Evolutionary conservation across 768 basidiomycete genomes (phyloP).

Genomic region (Russula emetica): DNA sequence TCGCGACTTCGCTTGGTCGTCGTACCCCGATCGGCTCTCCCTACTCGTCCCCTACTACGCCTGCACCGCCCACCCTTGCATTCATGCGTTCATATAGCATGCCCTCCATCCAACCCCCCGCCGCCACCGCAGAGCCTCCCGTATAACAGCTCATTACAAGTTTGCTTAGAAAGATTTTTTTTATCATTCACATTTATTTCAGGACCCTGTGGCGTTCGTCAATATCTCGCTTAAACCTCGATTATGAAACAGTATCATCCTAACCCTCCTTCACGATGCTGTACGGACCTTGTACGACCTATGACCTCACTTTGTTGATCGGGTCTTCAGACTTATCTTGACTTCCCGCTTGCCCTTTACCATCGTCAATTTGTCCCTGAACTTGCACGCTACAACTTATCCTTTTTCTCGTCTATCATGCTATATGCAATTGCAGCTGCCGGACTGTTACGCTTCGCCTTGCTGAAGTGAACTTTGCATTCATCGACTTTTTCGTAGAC

Average conservation of each 20-base stretch:
- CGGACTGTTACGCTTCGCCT: slow-evolving; percentile 1
- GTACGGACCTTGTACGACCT: slow-evolving; percentile 19
- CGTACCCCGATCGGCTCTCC: slow-evolving; percentile 25
- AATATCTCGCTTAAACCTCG: slow-evolving; percentile 5
- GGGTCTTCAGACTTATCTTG: not conserved
- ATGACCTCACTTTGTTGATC: slow-evolving; percentile 17
- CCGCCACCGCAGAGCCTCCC: slow-evolving; percentile 8
- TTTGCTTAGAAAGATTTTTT: slow-evolving; percentile 15
- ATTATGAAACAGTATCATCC: slow-evolving; percentile 17
- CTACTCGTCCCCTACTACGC: slow-evolving; percentile 28
- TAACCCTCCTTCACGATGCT: slow-evolving; percentile 18
- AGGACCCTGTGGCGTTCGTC: not conserved
- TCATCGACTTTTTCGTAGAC: slow-evolving; percentile 8
- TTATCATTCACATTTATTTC: slow-evolving; percentile 26
- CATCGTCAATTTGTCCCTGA: slow-evolving; percentile 1
- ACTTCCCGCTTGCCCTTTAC: not conserved
- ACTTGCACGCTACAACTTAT: slow-evolving; percentile 2
- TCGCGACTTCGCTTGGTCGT: slow-evolving; percentile 22
- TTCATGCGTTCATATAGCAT: slow-evolving; percentile 27
- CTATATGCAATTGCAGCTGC: slow-evolving; percentile 14
- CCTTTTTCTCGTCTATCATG: not conserved
- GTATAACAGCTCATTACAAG: slow-evolving; percentile 4
- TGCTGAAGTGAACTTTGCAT: slow-evolving; percentile 1
- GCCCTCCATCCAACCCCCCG: slow-evolving; percentile 23
- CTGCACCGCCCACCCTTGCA: slow-evolving; percentile 17